These are phyloP conservation scores for Geum urbanum DNA, from an alignment of 306 rosid species.

Conservation along the genomic window DNA sequence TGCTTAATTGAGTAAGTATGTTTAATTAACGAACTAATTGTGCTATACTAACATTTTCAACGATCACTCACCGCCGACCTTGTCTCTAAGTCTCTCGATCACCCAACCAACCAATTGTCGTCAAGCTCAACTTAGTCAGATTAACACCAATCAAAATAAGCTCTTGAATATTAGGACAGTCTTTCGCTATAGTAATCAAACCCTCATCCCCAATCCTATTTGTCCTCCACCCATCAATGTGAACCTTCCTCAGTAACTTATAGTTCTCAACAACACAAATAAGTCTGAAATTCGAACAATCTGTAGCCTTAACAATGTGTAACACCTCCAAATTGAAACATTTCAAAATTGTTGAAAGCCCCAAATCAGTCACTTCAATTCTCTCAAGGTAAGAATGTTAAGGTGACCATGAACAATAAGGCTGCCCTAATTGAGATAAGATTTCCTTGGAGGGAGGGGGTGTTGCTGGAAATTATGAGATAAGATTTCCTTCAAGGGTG, in stretches of 20 bases:
- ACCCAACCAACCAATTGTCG: slow-evolving; percentile 57
- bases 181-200: slow-evolving; percentile 53
- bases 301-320: slow-evolving; percentile 59
- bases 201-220: slow-evolving; percentile 72
- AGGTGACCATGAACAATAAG: no score
- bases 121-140: slow-evolving; percentile 50
- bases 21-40: no score
- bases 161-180: slow-evolving; percentile 59
- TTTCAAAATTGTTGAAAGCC: slow-evolving; percentile 53
- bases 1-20: no score
- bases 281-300: slow-evolving; percentile 64
- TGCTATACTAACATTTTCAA: slow-evolving; percentile 12
- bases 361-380: slow-evolving; percentile 70
- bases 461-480: no score
- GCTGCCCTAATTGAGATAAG: no score
- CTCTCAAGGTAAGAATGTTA: slow-evolving; percentile 75
- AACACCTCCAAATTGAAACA: no score
- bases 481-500: no score
- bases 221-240: slow-evolving; percentile 83
- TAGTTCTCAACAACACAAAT: slow-evolving; percentile 52
- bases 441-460: no score
- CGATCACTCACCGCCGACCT: slow-evolving; percentile 77
- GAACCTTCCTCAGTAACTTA: slow-evolving; percentile 64
- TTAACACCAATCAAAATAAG: slow-evolving; percentile 72
- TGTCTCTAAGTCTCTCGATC: slow-evolving; percentile 49